Base-by-base conservation (phyloP, 2,329 filamentous ascomycete genomes). In the Cordyceps cateniannulata region DNA sequence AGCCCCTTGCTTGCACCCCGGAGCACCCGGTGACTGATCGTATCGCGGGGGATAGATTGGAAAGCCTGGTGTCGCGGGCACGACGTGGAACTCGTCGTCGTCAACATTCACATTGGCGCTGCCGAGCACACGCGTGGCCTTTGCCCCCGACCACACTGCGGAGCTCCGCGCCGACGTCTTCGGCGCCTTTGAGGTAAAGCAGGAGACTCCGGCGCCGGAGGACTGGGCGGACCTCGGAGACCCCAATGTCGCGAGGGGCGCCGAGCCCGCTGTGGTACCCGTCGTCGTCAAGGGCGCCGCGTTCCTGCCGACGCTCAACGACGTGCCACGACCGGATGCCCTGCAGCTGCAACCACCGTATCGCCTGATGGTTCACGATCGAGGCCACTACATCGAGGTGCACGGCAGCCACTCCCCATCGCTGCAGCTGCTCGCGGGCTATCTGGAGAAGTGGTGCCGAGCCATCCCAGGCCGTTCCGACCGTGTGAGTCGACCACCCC, bases 361-460 rank as follows among this genome's bases (percentile, higher is more conserved):
- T 64, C 73, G 80, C 57, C 69, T 83, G 6, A 71, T 74, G 16
- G 69, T 82, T 5, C 65, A 69, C 22, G 67, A 70, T 10, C 63
- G 65, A 12, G 68, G 69, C 20, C 63, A 65, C 9, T 66, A 65
- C 24, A 70, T 82, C 10, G 73, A 76, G 52, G 68, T 83, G 12
- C 74, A 80, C 53, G 73, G 76, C 55, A 82, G 77, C 53, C 81
- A 83, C 66, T 75, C 74, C 45, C 73, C 74, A 5, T 78, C 76
- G 0, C 66, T 82, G 29, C 69, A 77, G 57, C 67, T 81, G 18
- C 65, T 83, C 7, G 70, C 72, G 3, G 73, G 75, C 1, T 83
- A 82, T 61, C 66, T 82, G 2, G 75, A 74, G 66, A 75, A 74
- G 40, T 82, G 79, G 79, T 77, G 75, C 50, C 73, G 75, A 45